phyloP scores from a whole-genome alignment of 2,329 filamentous ascomycete species.

The Aspergillus terreus region DNA sequence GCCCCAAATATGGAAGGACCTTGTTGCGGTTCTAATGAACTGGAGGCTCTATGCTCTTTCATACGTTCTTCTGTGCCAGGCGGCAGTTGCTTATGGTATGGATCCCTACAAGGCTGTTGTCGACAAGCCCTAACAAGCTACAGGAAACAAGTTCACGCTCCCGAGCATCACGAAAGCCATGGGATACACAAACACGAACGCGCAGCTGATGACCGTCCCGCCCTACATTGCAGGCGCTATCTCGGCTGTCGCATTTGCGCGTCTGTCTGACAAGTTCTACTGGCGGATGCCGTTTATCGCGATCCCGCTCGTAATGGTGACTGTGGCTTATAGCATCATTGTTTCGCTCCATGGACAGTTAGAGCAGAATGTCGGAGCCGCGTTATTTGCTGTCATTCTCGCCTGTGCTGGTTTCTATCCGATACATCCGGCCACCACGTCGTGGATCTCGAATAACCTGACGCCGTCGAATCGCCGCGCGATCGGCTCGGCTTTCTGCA shows the following conservation, averaged over 20 bases:
- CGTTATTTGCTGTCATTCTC: slow-evolving; percentile 22
- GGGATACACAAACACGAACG: slow-evolving; percentile 31
- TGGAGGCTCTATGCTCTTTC: slow-evolving; percentile 20
- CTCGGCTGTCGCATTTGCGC: slow-evolving; percentile 19
- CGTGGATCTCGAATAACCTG: slow-evolving; percentile 25
- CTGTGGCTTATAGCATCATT: slow-evolving; percentile 18
- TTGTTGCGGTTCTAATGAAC: slow-evolving; percentile 7
- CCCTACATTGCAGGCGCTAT: slow-evolving; percentile 25
- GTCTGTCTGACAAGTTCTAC: slow-evolving; percentile 21
- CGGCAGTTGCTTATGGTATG: slow-evolving; percentile 19
- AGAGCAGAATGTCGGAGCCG: slow-evolving; percentile 15
- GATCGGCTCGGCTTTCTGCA: slow-evolving; percentile 19
- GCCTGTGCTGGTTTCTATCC: slow-evolving; percentile 24
- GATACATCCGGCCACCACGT: slow-evolving; percentile 20
- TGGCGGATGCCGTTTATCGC: slow-evolving; percentile 24
- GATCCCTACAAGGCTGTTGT: slow-evolving; percentile 17
- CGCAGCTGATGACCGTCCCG: slow-evolving; percentile 29
- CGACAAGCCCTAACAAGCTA: slow-evolving; percentile 10
- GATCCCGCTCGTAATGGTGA: slow-evolving; percentile 12
- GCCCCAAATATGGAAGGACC: slow-evolving; percentile 5
- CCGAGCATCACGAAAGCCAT: slow-evolving; percentile 37
- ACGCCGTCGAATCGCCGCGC: slow-evolving; percentile 20
- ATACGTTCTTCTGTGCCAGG: slow-evolving; percentile 25
- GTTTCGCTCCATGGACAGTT: slow-evolving; percentile 20
- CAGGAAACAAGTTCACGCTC: slow-evolving; percentile 34